Evolutionary conservation across 2,329 filamentous ascomycete genomes (phyloP).

Genomic region (Verticillium isaacii): DNA sequence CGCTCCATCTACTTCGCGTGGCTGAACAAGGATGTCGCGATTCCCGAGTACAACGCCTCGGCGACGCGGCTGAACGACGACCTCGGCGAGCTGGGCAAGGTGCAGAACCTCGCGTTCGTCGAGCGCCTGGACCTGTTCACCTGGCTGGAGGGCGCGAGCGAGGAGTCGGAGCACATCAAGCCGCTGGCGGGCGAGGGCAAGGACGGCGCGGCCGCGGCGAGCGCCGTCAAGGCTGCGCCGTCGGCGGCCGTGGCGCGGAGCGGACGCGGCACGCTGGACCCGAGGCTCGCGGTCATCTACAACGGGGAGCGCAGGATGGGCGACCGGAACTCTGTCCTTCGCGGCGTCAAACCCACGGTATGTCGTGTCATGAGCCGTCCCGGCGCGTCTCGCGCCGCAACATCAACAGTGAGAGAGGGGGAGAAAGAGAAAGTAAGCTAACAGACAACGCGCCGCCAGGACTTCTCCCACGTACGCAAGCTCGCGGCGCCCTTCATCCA

Average conservation of each 20-base stretch:
- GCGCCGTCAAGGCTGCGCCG: constrained; percentile 30
- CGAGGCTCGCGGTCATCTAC: constrained; percentile 82
- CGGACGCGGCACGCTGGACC: constrained; percentile 68
- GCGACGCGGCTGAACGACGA: constrained; percentile 78
- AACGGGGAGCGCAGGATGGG: constrained; percentile 87
- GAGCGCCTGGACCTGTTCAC: constrained; percentile 88
- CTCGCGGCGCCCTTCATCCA: constrained; percentile 72
- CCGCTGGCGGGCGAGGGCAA: constrained; percentile 60
- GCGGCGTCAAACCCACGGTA: constrained; percentile 86
- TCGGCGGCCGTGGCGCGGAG: constrained; percentile 42
- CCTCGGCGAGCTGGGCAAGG: constrained; percentile 61
- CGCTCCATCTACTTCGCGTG: constrained; percentile 96
- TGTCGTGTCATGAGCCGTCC: constrained; percentile 22
- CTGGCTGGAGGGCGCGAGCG: constrained; percentile 85
- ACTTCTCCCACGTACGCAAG: constrained; percentile 92
- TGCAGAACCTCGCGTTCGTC: constrained; percentile 87
- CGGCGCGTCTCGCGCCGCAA: neutral
- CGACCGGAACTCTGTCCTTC: constrained; percentile 81
- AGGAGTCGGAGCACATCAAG: constrained; percentile 91
- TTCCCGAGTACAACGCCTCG: constrained; percentile 85
- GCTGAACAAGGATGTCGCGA: constrained; percentile 85
- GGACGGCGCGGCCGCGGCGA: constrained; percentile 29
- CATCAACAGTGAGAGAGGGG: neutral
- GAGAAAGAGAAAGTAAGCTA: neutral
- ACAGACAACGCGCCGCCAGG: constrained; percentile 43